Conservation (phyloP, 106 monocot genomes). For the Chionographis japonica region DNA sequence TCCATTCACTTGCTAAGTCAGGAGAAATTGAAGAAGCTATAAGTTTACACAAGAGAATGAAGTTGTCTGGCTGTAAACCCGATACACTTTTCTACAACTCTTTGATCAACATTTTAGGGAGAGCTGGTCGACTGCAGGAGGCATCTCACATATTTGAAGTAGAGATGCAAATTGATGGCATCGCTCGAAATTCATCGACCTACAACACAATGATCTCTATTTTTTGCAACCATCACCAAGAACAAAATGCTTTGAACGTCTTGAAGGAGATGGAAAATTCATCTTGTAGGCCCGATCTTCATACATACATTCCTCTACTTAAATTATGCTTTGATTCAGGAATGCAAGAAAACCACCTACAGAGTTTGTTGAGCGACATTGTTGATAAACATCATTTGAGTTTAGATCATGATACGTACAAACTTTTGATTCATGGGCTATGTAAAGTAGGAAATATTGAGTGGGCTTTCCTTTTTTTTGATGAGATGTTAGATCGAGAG, state of each 20-base stretch:
- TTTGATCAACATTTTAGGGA: slow-evolving; percentile 65
- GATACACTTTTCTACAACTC: slow-evolving; percentile 76
- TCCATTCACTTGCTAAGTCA: slow-evolving; percentile 50
- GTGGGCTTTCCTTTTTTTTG: slow-evolving; percentile 59
- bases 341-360: slow-evolving; percentile 32
- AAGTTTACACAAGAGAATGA: slow-evolving; percentile 52
- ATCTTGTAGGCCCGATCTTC: slow-evolving; percentile 57
- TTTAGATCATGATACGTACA: slow-evolving; percentile 72
- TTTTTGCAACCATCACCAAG: slow-evolving; percentile 42
- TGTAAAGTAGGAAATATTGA: slow-evolving; percentile 45
- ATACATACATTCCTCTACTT: slow-evolving; percentile 60
- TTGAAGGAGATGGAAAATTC: slow-evolving; percentile 59
- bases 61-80: slow-evolving; percentile 52
- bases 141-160: slow-evolving; percentile 49
- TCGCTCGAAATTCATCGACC: slow-evolving; percentile 45
- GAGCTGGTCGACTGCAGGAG: slow-evolving; percentile 40
- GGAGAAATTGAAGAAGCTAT: slow-evolving; percentile 37
- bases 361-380: slow-evolving; percentile 50
- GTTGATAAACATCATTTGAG: slow-evolving; percentile 50
- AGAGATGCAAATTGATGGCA: slow-evolving; percentile 57
- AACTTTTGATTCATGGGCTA: slow-evolving; percentile 81
- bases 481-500: slow-evolving; percentile 65
- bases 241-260: slow-evolving; percentile 50
- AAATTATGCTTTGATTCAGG: slow-evolving; percentile 50
- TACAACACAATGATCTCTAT: slow-evolving; percentile 81